These are phyloP conservation scores for Eucommia ulmoides DNA, from an alignment of 257 asterid species.

Conservation along the genomic window DNA sequence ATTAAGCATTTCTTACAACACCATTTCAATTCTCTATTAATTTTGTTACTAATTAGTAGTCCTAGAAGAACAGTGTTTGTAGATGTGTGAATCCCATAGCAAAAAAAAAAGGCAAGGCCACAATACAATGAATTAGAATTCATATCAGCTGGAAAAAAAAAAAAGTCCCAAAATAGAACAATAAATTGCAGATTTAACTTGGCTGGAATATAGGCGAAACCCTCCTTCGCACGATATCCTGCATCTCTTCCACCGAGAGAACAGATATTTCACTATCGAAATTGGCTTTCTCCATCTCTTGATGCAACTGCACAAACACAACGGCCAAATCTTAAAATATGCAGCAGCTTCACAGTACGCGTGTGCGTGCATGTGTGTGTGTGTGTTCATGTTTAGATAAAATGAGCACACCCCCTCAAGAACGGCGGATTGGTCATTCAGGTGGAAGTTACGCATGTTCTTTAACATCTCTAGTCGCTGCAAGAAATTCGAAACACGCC, in stretches of 20 bases:
- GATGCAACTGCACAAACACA: constrained; percentile 39
- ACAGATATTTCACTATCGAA: constrained; percentile 62
- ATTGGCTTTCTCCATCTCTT: constrained; percentile 60
- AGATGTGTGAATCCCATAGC: too few species aligned
- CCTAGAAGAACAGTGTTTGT: too few species aligned
- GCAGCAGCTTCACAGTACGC: not conserved
- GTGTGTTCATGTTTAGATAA: not conserved
- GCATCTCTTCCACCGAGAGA: constrained; percentile 49
- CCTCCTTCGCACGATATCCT: constrained; percentile 52
- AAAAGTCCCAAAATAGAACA: too few species aligned
- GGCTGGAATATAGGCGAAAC: constrained; percentile 54
- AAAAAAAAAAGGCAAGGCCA: too few species aligned
- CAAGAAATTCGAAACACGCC: constrained; percentile 6
- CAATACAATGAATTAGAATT: too few species aligned
- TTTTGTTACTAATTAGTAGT: too few species aligned
- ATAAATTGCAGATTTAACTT: too few species aligned
- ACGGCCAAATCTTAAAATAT: not conserved
- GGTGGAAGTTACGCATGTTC: constrained; percentile 57
- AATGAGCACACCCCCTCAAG: constrained; percentile 91
- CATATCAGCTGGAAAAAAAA: too few species aligned
- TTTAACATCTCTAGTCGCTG: constrained; percentile 90
- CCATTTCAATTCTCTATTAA: too few species aligned
- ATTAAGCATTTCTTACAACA: too few species aligned
- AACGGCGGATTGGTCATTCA: constrained; percentile 72
- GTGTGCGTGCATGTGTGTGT: not conserved